Conservation (phyloP, 345 rosid genomes). For the Trapa incisa region DNA sequence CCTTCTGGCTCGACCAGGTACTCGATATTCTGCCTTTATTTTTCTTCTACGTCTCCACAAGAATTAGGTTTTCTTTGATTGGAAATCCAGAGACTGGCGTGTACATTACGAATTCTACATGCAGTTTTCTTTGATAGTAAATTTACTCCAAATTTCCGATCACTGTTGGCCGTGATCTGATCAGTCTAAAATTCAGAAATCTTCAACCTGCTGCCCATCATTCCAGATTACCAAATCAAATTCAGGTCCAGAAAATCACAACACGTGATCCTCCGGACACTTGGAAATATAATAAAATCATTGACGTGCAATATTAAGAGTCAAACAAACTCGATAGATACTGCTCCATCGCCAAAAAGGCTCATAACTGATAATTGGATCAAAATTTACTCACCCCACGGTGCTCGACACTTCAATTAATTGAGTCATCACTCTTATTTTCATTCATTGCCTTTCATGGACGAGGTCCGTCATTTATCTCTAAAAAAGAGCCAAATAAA, state of each 20-base stretch:
- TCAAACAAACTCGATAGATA: background rate
- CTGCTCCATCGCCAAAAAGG: too few relatives aligned
- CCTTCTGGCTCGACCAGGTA: constrained; percentile 25
- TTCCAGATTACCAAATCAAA: background rate
- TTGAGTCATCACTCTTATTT: too few relatives aligned
- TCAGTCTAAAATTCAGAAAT: background rate
- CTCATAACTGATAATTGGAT: too few relatives aligned
- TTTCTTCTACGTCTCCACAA: background rate
- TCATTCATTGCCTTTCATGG: too few relatives aligned
- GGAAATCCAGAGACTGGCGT: background rate
- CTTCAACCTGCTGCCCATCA: background rate
- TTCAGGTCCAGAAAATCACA: background rate
- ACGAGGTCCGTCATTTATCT: too few relatives aligned
- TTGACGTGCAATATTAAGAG: background rate
- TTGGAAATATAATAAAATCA: background rate
- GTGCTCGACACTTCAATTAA: too few relatives aligned
- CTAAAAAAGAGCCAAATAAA: too few relatives aligned
- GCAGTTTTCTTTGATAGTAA: background rate
- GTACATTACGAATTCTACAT: background rate
- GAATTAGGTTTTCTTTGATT: background rate
- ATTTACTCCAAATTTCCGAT: background rate
- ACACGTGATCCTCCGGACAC: background rate
- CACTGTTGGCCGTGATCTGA: background rate
- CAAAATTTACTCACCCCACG: too few relatives aligned
- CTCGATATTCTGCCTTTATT: background rate